These are phyloP conservation scores for Phaseolus coccineus DNA, from an alignment of 331 rosid species.

Conservation along the genomic window DNA sequence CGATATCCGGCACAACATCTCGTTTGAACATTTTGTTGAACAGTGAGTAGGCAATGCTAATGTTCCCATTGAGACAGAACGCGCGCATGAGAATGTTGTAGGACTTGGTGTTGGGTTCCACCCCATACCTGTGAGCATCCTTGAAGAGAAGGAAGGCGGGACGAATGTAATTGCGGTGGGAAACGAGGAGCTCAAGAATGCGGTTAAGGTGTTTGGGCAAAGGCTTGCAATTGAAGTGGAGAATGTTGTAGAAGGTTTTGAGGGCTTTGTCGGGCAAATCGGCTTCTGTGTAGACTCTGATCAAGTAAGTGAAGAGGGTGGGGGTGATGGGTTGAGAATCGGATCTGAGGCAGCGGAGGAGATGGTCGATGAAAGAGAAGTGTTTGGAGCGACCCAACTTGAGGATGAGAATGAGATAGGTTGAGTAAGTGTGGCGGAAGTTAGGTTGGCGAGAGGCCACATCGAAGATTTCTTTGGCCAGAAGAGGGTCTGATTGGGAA, in stretches of 20 bases:
- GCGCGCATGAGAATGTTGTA: conserved; percentile 77
- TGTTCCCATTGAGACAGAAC: conserved; percentile 68
- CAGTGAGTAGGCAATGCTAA: conserved; percentile 77
- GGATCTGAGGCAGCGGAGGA: conserved; percentile 61
- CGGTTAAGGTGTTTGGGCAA: conserved; percentile 73
- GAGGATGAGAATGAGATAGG: conserved; percentile 71
- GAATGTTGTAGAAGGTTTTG: conserved; percentile 66
- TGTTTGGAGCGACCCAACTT: conserved; percentile 70
- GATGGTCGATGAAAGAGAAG: conserved; percentile 70
- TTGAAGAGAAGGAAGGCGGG: conserved; percentile 74
- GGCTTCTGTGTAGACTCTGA: conserved; percentile 75
- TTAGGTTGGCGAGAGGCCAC: conserved; percentile 68
- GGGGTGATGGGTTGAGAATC: conserved; percentile 54
- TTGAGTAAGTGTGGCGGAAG: conserved; percentile 75
- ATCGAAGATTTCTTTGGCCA: conserved; percentile 82
- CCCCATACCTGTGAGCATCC: conserved; percentile 68
- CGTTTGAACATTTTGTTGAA: conserved; percentile 83
- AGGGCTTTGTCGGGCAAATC: conserved; percentile 71
- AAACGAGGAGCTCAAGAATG: conserved; percentile 68
- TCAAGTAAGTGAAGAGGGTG: conserved; percentile 64
- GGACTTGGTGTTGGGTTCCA: conserved; percentile 62
- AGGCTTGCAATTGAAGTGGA: conserved; percentile 67
- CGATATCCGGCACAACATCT: conserved; percentile 71
- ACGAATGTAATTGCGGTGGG: conserved; percentile 57
- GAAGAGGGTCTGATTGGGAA: conserved; percentile 78